A percentile compares a stretch with the other conserved stretches of the same genome.
phyloP scores from a whole-genome alignment of 1,284 basidiomycete species.

The Anthracocystis panici-leucophaei region DNA sequence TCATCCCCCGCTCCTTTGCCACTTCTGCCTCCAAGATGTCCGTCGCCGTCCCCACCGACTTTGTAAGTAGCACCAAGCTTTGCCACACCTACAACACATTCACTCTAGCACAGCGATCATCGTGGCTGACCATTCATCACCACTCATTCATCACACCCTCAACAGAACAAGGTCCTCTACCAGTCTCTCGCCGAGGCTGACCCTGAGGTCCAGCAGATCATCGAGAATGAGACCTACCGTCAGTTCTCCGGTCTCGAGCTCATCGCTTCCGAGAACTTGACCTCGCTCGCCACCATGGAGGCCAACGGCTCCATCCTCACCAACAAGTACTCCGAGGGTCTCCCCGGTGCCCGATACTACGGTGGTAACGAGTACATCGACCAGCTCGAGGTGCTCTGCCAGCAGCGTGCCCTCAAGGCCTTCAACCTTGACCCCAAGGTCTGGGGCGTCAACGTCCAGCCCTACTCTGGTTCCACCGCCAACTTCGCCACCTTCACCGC shows the following conservation, averaged over 20 bases:
- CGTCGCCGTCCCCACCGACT: constrained; percentile 65
- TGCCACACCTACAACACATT: too few relatives aligned
- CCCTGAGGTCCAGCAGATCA: constrained; percentile 94
- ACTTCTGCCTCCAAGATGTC: constrained; percentile 58
- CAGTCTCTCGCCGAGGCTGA: constrained; percentile 87
- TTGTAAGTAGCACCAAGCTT: constrained; percentile 42
- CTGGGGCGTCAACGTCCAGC: constrained; percentile 99
- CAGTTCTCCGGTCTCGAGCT: constrained; percentile 98
- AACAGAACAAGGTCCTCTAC: constrained; percentile 85
- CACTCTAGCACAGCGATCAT: neutral
- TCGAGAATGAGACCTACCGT: constrained; percentile 97
- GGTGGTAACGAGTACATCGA: constrained; percentile 90
- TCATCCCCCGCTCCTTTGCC: constrained; percentile 39
- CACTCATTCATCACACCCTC: constrained; percentile 71
- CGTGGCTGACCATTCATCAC: constrained; percentile 10
- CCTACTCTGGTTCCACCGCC: constrained; percentile 82
- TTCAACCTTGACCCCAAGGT: constrained; percentile 91
- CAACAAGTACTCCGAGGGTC: constrained; percentile 86
- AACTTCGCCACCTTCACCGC: constrained; percentile 98
- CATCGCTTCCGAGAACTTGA: constrained; percentile 83
- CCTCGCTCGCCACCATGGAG: constrained; percentile 78
- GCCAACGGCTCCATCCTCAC: constrained; percentile 98
- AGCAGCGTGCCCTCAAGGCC: constrained; percentile 93
- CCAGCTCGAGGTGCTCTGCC: constrained; percentile 93
- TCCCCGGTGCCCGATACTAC: constrained; percentile 91